These are phyloP conservation scores for Globisporangium apiculatum DNA, from an alignment of 352 stramenopile species.

Conservation along the genomic window DNA sequence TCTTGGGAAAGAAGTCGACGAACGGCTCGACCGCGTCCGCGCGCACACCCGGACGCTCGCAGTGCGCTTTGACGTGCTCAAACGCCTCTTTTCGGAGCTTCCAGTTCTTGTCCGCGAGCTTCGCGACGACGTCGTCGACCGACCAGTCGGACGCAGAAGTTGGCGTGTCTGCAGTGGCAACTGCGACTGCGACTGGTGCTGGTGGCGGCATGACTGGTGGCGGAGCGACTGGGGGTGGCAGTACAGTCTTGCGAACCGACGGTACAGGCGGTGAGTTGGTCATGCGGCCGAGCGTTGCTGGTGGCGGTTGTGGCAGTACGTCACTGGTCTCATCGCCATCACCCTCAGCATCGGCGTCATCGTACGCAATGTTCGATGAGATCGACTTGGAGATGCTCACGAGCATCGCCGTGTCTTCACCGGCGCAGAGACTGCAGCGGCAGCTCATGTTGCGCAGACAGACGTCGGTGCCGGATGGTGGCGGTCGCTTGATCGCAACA, in stretches of 20 bases:
- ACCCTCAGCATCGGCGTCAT: conserved; percentile 12
- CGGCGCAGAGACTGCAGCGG: conserved; percentile 71
- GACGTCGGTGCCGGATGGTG: conserved; percentile 44
- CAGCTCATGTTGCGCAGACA: conserved; percentile 86
- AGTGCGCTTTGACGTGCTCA: conserved; percentile 60
- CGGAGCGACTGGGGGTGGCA: conserved; percentile 14
- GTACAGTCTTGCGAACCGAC: conserved; percentile 9
- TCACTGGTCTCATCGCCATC: not conserved
- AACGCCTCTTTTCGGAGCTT: conserved; percentile 81
- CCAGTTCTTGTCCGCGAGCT: conserved; percentile 82
- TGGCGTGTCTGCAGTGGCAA: not conserved
- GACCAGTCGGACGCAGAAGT: conserved; percentile 15
- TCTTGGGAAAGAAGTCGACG: conserved; percentile 62
- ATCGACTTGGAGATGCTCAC: conserved; percentile 79
- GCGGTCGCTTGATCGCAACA: not conserved
- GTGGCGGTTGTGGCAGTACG: conserved; percentile 12
- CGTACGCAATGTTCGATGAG: conserved; percentile 74
- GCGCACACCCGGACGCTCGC: conserved; percentile 38
- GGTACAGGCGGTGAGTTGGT: conserved; percentile 33
- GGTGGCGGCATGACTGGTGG: conserved; percentile 1
- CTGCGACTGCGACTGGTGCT: not conserved
- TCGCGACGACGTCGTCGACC: conserved; percentile 42
- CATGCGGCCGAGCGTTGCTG: conserved; percentile 18
- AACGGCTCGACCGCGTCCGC: conserved; percentile 38
- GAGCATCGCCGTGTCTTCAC: conserved; percentile 71